Evolutionary conservation across 1,139 yeast species (phyloP).

Genomic region (Candida tropicalis): DNA sequence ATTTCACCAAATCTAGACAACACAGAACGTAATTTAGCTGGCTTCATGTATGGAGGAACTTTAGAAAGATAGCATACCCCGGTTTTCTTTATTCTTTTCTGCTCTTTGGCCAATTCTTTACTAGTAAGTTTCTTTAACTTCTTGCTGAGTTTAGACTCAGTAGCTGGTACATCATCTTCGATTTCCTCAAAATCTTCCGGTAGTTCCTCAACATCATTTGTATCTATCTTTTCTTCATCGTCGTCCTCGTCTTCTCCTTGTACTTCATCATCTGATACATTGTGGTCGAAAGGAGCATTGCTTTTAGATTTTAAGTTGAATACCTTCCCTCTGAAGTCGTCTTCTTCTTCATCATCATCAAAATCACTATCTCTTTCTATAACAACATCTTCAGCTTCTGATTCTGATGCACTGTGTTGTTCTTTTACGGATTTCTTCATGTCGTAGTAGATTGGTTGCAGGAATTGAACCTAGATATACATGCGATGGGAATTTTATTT

Average conservation of each 20-base stretch:
- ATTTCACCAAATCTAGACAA: slow-evolving; percentile 81
- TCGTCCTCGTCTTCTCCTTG: slow-evolving; percentile 16
- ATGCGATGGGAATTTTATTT: slow-evolving; percentile 2
- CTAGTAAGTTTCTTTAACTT: slow-evolving; percentile 55
- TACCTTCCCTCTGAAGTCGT: slow-evolving; percentile 25
- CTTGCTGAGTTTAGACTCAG: slow-evolving; percentile 21
- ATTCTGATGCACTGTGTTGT: not conserved
- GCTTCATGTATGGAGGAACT: slow-evolving; percentile 97
- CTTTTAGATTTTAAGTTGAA: slow-evolving; percentile 9
- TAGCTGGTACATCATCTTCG: slow-evolving; percentile 14
- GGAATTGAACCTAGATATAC: not conserved
- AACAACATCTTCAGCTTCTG: slow-evolving; percentile 1
- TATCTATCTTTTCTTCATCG: slow-evolving; percentile 15
- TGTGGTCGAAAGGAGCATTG: not conserved
- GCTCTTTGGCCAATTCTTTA: slow-evolving; percentile 57
- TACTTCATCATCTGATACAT: slow-evolving; percentile 32
- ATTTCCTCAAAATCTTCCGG: slow-evolving; percentile 17
- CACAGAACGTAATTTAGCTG: slow-evolving; percentile 82
- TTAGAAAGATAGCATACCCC: slow-evolving; percentile 91
- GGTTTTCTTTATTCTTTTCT: slow-evolving; percentile 63
- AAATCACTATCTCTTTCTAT: slow-evolving; percentile 10
- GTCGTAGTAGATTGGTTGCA: not conserved
- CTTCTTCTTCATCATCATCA: slow-evolving; percentile 21
- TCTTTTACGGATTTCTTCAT: slow-evolving; percentile 1
- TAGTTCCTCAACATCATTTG: slow-evolving; percentile 7